Evolutionary conservation across 352 stramenopile species (phyloP).

Genomic region (Globisporangium perplexum): DNA sequence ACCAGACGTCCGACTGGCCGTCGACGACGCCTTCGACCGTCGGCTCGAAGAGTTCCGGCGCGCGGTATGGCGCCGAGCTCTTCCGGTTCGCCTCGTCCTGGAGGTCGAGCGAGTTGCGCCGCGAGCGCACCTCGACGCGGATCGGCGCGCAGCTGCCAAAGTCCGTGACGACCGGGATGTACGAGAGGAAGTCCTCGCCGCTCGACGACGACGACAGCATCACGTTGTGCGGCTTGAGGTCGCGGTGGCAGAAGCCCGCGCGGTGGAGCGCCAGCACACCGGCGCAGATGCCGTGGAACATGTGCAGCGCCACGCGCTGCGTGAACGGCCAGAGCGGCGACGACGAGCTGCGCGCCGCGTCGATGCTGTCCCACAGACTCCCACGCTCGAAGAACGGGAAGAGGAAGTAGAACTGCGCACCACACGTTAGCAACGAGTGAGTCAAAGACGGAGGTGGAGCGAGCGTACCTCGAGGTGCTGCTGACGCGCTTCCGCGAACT

Average conservation of each 20-base stretch:
- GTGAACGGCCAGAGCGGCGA: slow-evolving; percentile 81
- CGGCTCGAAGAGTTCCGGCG: slow-evolving; percentile 82
- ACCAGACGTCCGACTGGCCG: slow-evolving; percentile 83
- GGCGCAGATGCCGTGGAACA: slow-evolving; percentile 82
- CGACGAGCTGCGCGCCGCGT: slow-evolving; percentile 50
- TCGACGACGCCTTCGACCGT: slow-evolving; percentile 56
- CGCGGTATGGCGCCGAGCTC: slow-evolving; percentile 76
- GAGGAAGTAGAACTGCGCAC: slow-evolving; percentile 68
- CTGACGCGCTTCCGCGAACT: slow-evolving; percentile 66
- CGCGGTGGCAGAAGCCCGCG: slow-evolving; percentile 76
- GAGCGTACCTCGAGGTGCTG: slow-evolving; percentile 66
- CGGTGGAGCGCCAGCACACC: slow-evolving; percentile 71
- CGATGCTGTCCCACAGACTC: slow-evolving; percentile 76
- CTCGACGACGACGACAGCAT: slow-evolving; percentile 59
- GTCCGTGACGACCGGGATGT: slow-evolving; percentile 79
- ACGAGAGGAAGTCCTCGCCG: slow-evolving; percentile 63
- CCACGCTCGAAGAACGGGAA: slow-evolving; percentile 83
- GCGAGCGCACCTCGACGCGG: slow-evolving; percentile 57
- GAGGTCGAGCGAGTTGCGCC: slow-evolving; percentile 65
- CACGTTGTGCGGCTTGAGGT: slow-evolving; percentile 85
- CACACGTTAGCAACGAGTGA: neutral
- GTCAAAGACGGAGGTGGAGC: neutral
- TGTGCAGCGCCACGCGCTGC: slow-evolving; percentile 69
- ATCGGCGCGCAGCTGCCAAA: slow-evolving; percentile 79
- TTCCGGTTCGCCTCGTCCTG: slow-evolving; percentile 81